Base-by-base conservation (phyloP, 768 basidiomycete genomes). In the Rhodotorula sphaerocarpa region DNA sequence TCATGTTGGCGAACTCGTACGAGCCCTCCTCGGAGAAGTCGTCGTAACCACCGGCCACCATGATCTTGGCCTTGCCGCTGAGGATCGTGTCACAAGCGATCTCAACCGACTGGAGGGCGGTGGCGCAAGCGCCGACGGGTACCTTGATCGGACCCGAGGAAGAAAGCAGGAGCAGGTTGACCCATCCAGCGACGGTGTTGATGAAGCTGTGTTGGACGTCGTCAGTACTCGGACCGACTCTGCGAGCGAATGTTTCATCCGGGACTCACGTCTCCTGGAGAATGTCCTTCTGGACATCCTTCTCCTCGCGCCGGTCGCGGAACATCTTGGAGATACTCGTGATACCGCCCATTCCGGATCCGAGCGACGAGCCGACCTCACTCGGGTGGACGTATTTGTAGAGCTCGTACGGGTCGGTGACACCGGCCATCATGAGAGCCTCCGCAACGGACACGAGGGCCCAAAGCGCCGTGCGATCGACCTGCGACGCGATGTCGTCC, bases 1-100 rank as follows among this genome's bases (percentile, higher is more conserved):
- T 95, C 95, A 99, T 99, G 80, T 97, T 96, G 53, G 91, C 95
- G 76, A 99, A 99, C 76, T 99, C 93, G 75, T 85, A 96, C 12
- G 93, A 96, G 23, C 93, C 95, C 77, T 99, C 95, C 76, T 99
- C 95, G 67, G 86, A 88, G 75, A 97, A 83, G 75, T 99, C 95
- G 73, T 99, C 95, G 78, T 92, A 96, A 61, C 95, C 95, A 75
- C 95, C 95, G 41, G 93, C 88, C 64, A 99, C 85, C 95, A 99
- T 99, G 73, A 99, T 85, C 78, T 97, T 97, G 39, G 95, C 95
- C 76, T 99, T 99, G 65, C 92, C 88, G 11, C 87, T 87, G 41
- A 93, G 75, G 67, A 99, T 86, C 0, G 89, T 88, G 72, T 99
- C 95, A 69, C 87, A 86, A n/a, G 91, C 95, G 70, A 99, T 97